Conservation (phyloP, 257 asterid genomes). For the Solanum ossicruentum region DNA sequence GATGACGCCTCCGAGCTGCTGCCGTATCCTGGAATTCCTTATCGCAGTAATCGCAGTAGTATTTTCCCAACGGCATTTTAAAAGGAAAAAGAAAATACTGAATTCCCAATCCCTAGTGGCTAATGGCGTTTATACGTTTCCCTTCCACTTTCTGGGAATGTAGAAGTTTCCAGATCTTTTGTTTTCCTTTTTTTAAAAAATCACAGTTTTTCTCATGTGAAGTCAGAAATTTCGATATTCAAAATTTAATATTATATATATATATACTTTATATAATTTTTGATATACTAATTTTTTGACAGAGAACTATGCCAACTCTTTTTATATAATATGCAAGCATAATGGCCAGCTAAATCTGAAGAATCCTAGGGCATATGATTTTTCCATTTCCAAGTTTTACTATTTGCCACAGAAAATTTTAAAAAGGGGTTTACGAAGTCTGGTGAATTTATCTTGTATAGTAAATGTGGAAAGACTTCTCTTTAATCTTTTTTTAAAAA, state of each 20-base stretch:
- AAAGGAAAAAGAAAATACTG: not conserved
- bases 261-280: no score
- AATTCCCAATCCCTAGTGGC: not conserved
- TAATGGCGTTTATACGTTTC: not conserved
- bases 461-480: not conserved
- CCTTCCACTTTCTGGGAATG: not conserved
- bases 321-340: not conserved
- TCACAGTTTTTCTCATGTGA: no score
- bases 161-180: not conserved
- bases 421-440: not conserved
- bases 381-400: not conserved
- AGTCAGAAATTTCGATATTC: no score
- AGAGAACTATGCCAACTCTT: no score
- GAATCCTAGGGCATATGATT: not conserved
- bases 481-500: not conserved
- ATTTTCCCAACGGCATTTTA: slow-evolving; percentile 68
- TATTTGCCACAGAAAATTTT: not conserved
- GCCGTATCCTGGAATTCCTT: slow-evolving; percentile 84
- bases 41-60: slow-evolving; percentile 82
- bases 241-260: no score
- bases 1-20: slow-evolving; percentile 80
- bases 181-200: no score
- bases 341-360: not conserved
- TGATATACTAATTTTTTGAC: no score
- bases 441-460: not conserved